Evolutionary conservation across 495 filamentous ascomycete genomes (phyloP).

Genomic region (Hypoxylon fragiforme): DNA sequence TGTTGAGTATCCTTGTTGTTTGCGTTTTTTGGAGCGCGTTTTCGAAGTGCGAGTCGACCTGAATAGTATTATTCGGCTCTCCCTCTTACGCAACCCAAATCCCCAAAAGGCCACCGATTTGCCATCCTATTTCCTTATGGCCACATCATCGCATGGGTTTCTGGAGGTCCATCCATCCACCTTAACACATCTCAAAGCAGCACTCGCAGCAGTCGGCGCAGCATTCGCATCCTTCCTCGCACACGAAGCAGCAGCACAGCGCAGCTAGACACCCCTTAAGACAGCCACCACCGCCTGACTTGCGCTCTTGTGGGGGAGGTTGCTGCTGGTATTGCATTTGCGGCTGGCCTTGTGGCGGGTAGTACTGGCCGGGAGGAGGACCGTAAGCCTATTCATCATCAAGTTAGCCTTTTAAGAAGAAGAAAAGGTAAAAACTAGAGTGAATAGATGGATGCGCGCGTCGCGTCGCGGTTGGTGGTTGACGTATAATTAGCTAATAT

Average conservation of each 20-base stretch:
- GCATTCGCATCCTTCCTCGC: conserved; percentile 78
- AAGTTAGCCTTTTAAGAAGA: conserved; percentile 8
- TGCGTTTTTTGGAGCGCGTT: conserved; percentile 7
- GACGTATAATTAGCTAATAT: conserved; percentile 3
- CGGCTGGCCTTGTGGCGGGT: conserved; percentile 16
- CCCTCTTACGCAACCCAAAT: background rate
- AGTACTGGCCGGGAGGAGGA: conserved; percentile 36
- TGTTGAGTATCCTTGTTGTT: conserved; percentile 1
- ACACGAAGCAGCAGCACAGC: conserved; percentile 78
- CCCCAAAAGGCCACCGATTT: conserved; percentile 3
- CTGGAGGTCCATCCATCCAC: too few species aligned
- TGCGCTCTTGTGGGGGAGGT: conserved; percentile 54
- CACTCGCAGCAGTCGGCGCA: conserved; percentile 73
- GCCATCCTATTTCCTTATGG: conserved; percentile 4
- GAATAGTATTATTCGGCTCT: conserved; percentile 16
- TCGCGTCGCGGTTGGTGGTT: conserved; percentile 1
- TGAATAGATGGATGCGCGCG: background rate
- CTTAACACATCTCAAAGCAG: conserved; percentile 57
- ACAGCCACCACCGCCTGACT: conserved; percentile 59
- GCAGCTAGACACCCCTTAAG: conserved; percentile 67
- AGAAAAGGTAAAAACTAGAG: too few species aligned
- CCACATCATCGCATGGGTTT: conserved; percentile 19
- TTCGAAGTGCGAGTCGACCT: conserved; percentile 7
- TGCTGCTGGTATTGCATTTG: conserved; percentile 64
- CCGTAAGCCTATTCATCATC: conserved; percentile 32